Evolutionary conservation across 805 yeast genomes (phyloP), one percentile per base, ranked within the genome.

Genomic region (Ogataea haglerorum): DNA sequence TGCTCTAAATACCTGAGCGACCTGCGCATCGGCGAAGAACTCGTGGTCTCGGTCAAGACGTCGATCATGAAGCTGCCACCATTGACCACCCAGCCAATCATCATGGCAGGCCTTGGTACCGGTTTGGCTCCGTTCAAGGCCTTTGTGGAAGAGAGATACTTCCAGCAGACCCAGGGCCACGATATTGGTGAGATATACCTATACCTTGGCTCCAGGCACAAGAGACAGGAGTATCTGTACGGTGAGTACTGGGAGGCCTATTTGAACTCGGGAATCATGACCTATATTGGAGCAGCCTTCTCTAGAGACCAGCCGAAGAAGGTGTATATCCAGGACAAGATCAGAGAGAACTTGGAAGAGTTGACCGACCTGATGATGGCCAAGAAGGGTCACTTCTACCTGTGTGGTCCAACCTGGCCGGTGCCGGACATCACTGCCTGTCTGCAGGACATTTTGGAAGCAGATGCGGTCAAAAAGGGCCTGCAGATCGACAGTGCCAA

Each of bases 321-420:
- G 76, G 81, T 91, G 49, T 91, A 91, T 66, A 91, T 91, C 56
- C 98, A 91, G 68, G 97, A 91, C 66, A 80, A 84, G 63, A 91
- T 91, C 62, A 77, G 89, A 58, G 87, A 88, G 61, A 76, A 79
- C 43, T 67, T 87, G 56, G 74, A 70, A 38, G 82, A 78, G 31
- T 74, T 91, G 64, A 84, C 85, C 34, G 85, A 79, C 30, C 90
- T 96, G 36, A 78, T 91, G 64, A 83, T 81, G 31, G 68, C 70
- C 48, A 75, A 89, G 67, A 69, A 82, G 43, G 98, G 98, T 43
- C 82, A 89, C 18, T 91, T 91, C 77, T 91, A 91, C 69, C 74
- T 91, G 61, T 91, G 98, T 79, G 98, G 98, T 48, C 98, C 98
- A 30, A 91, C 97, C 2, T 91, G 98, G 98, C 98, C 98, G 24